Evolutionary conservation across 2,329 filamentous ascomycete genomes (phyloP).

Genomic region (Colletotrichum paranaense): DNA sequence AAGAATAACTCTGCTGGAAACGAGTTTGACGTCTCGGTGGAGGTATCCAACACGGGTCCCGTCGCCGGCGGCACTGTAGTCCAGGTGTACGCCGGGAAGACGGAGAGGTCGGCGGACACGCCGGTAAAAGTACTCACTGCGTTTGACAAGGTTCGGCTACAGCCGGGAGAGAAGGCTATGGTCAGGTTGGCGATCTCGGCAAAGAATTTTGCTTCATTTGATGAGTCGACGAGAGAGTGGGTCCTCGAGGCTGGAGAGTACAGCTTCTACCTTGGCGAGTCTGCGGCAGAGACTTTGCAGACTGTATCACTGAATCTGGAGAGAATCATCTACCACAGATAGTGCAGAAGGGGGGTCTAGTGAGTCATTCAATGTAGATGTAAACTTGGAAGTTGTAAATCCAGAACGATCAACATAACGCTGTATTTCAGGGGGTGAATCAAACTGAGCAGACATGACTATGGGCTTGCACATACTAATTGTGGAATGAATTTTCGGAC

Average conservation of each 20-base stretch:
- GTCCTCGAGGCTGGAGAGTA: slow-evolving; percentile 42
- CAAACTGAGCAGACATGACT: too few species aligned
- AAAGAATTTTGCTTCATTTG: slow-evolving; percentile 44
- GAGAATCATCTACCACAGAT: neutral
- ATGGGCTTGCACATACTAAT: too few species aligned
- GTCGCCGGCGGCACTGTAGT: slow-evolving; percentile 63
- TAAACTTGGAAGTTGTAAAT: too few species aligned
- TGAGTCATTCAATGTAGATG: neutral
- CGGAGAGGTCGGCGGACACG: neutral
- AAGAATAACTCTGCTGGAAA: slow-evolving; percentile 52
- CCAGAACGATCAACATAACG: too few species aligned
- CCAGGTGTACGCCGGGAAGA: slow-evolving; percentile 61
- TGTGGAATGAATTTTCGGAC: too few species aligned
- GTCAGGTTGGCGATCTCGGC: slow-evolving; percentile 35
- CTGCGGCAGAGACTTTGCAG: slow-evolving; percentile 38
- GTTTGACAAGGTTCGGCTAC: slow-evolving; percentile 43
- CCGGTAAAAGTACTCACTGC: slow-evolving; percentile 45
- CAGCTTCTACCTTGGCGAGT: slow-evolving; percentile 41
- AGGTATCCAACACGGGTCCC: slow-evolving; percentile 69
- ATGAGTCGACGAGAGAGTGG: slow-evolving; percentile 41
- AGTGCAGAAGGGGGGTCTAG: neutral
- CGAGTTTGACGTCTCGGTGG: slow-evolving; percentile 56
- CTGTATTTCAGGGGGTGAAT: too few species aligned
- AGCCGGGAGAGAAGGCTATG: slow-evolving; percentile 36
- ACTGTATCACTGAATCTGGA: slow-evolving; percentile 2